phyloP scores from a whole-genome alignment of 805 yeast genomes.

The Ogataea thermomethanolica region DNA sequence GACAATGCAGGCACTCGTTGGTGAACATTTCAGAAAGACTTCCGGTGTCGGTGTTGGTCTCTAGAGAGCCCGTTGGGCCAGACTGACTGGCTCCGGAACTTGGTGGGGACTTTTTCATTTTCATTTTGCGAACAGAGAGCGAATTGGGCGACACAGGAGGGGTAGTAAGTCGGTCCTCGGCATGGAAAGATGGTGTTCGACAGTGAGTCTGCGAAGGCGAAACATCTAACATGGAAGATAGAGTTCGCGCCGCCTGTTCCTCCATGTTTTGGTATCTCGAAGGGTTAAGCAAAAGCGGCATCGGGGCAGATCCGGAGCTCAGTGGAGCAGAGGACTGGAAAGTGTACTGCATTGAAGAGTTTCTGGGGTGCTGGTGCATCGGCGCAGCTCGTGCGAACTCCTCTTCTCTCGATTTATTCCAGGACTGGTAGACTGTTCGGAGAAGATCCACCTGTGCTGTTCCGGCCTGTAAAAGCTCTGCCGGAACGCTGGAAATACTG shows the following conservation, averaged over 20 bases:
- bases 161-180: conserved; percentile 18
- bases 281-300: conserved; percentile 4
- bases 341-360: conserved; percentile 7
- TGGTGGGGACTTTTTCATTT: conserved; percentile 18
- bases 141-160: conserved; percentile 27
- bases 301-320: conserved; percentile 2
- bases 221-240: conserved; percentile 25
- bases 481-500: conserved; percentile 14
- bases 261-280: conserved; percentile 20
- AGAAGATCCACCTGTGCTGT: conserved; percentile 15
- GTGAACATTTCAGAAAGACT: conserved; percentile 2
- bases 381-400: conserved; percentile 10
- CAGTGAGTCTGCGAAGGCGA: conserved; percentile 4
- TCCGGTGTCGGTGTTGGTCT: conserved; percentile 4
- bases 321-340: conserved; percentile 3
- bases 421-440: conserved; percentile 15
- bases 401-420: conserved; percentile 16
- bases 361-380: conserved; percentile 3
- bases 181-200: conserved; percentile 3
- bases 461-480: conserved; percentile 20
- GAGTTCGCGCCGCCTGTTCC: conserved; percentile 29
- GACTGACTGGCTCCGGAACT: background rate
- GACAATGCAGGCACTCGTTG: conserved; percentile 38
- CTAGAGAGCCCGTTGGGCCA: conserved; percentile 4
- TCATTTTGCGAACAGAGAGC: conserved; percentile 17